phyloP scores from a whole-genome alignment of 2,329 filamentous ascomycete species.

The Penicillium sp. region DNA sequence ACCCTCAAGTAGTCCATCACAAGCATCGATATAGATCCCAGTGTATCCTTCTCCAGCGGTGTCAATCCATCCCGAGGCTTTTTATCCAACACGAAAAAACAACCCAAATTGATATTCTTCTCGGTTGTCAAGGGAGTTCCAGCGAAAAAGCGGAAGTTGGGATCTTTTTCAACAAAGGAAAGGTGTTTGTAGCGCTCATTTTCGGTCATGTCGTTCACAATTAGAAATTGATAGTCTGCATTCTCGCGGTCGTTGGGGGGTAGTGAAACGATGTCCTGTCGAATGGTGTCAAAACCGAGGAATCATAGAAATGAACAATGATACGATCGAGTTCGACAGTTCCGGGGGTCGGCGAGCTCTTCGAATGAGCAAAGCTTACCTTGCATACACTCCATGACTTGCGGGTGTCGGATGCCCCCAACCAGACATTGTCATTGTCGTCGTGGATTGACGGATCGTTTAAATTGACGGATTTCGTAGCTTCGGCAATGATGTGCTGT shows the following conservation, averaged over 20 bases:
- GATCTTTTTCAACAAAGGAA: conserved; percentile 34
- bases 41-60: conserved; percentile 43
- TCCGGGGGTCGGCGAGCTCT: background rate
- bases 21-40: conserved; percentile 56
- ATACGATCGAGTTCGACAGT: background rate
- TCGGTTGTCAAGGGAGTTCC: conserved; percentile 61
- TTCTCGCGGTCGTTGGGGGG: conserved; percentile 24
- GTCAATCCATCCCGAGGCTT: conserved; percentile 51
- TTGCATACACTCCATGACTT: conserved; percentile 35
- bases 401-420: conserved; percentile 32
- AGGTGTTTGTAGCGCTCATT: conserved; percentile 40
- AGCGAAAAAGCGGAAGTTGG: conserved; percentile 51
- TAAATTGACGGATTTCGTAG: conserved; percentile 43
- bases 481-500: conserved; percentile 53
- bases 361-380: conserved; percentile 24
- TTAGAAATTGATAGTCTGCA: conserved; percentile 27
- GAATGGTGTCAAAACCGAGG: conserved; percentile 6
- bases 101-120: conserved; percentile 58
- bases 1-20: conserved; percentile 61
- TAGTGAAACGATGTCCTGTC: conserved; percentile 37
- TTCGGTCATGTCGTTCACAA: conserved; percentile 41
- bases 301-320: background rate
- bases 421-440: conserved; percentile 30
- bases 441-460: conserved; percentile 34
- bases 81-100: conserved; percentile 59